Conservation (phyloP, 495 filamentous ascomycete species). For the Talaromyces stipitatus region DNA sequence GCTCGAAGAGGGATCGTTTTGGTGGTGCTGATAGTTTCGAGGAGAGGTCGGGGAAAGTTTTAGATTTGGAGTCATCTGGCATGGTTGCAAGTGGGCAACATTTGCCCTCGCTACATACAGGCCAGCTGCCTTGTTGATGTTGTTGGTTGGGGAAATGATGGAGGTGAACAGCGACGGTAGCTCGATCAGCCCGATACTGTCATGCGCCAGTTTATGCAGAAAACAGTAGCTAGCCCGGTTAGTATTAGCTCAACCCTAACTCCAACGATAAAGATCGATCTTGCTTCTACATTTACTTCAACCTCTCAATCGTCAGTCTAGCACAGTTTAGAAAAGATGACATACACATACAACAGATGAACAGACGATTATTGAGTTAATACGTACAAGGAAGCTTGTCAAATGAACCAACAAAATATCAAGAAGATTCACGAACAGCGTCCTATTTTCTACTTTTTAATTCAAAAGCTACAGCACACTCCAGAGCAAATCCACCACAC, state of each 20-base stretch:
- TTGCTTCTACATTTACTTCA: not conserved
- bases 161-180: not conserved
- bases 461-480: slow-evolving; percentile 10
- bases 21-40: slow-evolving; percentile 73
- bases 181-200: not conserved
- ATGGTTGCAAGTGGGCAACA: slow-evolving; percentile 17
- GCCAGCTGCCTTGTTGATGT: not conserved
- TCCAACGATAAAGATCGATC: not conserved
- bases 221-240: not conserved
- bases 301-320: no score
- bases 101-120: not conserved
- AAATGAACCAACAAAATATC: no score
- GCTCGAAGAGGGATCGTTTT: slow-evolving; percentile 89
- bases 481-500: slow-evolving; percentile 19
- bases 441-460: not conserved
- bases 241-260: not conserved
- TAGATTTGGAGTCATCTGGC: slow-evolving; percentile 37
- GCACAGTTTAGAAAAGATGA: not conserved
- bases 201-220: not conserved
- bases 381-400: no score
- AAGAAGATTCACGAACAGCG: no score
- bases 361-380: no score
- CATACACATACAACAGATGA: no score
- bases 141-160: not conserved
- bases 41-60: slow-evolving; percentile 75